phyloP scores from a whole-genome alignment of 2,329 filamentous ascomycete genomes.

The Scedosporium dehoogii region DNA sequence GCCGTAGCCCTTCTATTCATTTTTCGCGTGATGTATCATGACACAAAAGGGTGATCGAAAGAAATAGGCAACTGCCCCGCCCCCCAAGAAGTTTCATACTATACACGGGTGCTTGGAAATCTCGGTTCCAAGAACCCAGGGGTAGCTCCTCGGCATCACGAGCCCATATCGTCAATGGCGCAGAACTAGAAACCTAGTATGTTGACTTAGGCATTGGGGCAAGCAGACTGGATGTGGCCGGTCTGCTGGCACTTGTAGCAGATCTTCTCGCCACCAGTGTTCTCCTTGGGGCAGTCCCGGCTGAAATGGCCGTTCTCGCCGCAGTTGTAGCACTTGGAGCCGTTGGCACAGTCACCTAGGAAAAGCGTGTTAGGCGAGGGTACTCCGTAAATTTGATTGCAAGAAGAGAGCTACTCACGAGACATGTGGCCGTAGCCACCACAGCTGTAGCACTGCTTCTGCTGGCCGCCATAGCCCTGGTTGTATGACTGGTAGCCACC shows the following conservation, averaged over 20 bases:
- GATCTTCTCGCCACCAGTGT: slow-evolving; percentile 77
- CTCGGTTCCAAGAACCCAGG: slow-evolving; percentile 2
- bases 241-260: slow-evolving; percentile 90
- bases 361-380: slow-evolving; percentile 10
- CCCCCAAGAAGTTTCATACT: slow-evolving; percentile 5
- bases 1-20: not conserved
- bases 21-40: slow-evolving; percentile 6
- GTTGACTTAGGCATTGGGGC: slow-evolving; percentile 63
- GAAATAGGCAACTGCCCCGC: not conserved
- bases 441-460: slow-evolving; percentile 96
- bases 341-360: slow-evolving; percentile 83
- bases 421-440: slow-evolving; percentile 96
- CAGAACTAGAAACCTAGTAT: not conserved
- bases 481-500: slow-evolving; percentile 35
- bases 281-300: slow-evolving; percentile 91
- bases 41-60: slow-evolving; percentile 3
- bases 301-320: slow-evolving; percentile 89
- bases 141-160: not conserved
- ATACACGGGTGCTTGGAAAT: slow-evolving; percentile 6
- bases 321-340: slow-evolving; percentile 99
- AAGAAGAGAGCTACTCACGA: slow-evolving; percentile 39
- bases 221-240: slow-evolving; percentile 88
- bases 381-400: not conserved
- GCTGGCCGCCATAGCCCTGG: slow-evolving; percentile 40
- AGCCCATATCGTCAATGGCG: not conserved